Conservation (phyloP, 1,139 yeast species). For the Eremothecium gossypii region DNA sequence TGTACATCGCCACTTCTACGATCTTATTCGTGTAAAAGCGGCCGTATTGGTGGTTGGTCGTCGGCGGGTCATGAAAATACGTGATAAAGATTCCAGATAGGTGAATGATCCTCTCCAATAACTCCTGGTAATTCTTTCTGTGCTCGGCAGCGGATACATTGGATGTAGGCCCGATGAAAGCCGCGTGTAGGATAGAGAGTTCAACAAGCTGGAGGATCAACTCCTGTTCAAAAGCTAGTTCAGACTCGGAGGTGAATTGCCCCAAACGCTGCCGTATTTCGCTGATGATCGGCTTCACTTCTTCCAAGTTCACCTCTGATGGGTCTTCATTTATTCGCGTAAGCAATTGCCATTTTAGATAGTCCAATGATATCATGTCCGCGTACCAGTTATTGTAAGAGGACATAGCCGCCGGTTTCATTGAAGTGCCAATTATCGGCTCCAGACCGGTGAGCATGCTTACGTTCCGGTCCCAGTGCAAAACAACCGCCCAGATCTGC, state of each 20-base stretch:
- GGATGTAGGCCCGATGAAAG: slow-evolving; percentile 16
- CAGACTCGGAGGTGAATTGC: neutral
- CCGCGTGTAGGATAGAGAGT: slow-evolving; percentile 18
- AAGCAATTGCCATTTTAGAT: slow-evolving; percentile 13
- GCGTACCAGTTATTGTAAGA: slow-evolving; percentile 14
- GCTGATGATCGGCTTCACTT: slow-evolving; percentile 8
- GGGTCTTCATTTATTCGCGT: slow-evolving; percentile 18
- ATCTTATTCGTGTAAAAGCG: slow-evolving; percentile 24
- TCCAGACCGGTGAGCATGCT: slow-evolving; percentile 24
- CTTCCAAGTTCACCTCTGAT: slow-evolving; percentile 14
- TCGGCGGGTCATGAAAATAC: slow-evolving; percentile 13
- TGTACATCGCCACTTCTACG: slow-evolving; percentile 22
- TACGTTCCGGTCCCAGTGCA: slow-evolving; percentile 28
- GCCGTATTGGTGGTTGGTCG: slow-evolving; percentile 12
- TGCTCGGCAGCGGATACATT: slow-evolving; percentile 5
- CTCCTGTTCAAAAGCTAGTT: slow-evolving; percentile 18
- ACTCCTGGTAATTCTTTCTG: slow-evolving; percentile 10
- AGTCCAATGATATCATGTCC: slow-evolving; percentile 16
- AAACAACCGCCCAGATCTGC: slow-evolving; percentile 23
- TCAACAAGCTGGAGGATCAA: slow-evolving; percentile 17
- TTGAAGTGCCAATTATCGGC: slow-evolving; percentile 21
- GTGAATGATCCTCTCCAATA: slow-evolving; percentile 19
- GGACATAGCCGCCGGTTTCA: neutral
- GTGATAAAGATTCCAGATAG: slow-evolving; percentile 16
- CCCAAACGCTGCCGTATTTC: slow-evolving; percentile 7